A percentile compares a stretch with the other conserved stretches of the same genome.
Evolutionary conservation across 225 moss, liverwort and hornwort genomes (phyloP).

Genomic region (Neckera pumila): DNA sequence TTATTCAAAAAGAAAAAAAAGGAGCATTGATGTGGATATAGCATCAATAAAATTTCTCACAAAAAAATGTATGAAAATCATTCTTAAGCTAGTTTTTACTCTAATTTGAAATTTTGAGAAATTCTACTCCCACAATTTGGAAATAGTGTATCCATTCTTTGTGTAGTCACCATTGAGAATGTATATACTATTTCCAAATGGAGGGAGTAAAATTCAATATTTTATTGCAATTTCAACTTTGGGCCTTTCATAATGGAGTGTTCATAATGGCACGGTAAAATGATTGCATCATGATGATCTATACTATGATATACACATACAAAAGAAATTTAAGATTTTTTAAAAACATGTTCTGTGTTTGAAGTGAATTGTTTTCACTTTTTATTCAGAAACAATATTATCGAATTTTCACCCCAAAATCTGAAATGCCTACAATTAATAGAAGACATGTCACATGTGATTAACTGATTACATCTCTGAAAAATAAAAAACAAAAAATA

Average conservation of each 20-base stretch:
- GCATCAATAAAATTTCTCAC: not conserved
- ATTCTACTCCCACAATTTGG: too few species aligned
- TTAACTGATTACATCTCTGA: not conserved
- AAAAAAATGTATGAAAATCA: not conserved
- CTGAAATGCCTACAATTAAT: not conserved
- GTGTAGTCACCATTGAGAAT: too few species aligned
- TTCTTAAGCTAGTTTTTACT: not conserved
- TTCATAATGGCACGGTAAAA: not conserved
- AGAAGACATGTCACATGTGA: not conserved
- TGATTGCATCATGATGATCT: not conserved
- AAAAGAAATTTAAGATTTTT: not conserved
- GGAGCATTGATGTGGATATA: not conserved
- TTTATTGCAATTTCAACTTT: not conserved
- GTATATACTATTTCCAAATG: too few species aligned
- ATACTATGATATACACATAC: not conserved
- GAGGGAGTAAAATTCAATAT: too few species aligned
- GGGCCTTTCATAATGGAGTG: too few species aligned
- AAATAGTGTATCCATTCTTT: too few species aligned
- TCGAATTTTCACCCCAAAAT: not conserved
- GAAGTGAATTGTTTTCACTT: not conserved
- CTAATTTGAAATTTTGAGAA: not conserved
- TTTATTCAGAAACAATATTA: not conserved
- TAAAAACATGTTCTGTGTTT: not conserved
- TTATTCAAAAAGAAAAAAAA: too few species aligned
- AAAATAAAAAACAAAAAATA: not conserved